These are phyloP conservation scores for Pseudophaeomoniella oleicola DNA, from an alignment of 2,329 filamentous ascomycete species.

Conservation along the genomic window DNA sequence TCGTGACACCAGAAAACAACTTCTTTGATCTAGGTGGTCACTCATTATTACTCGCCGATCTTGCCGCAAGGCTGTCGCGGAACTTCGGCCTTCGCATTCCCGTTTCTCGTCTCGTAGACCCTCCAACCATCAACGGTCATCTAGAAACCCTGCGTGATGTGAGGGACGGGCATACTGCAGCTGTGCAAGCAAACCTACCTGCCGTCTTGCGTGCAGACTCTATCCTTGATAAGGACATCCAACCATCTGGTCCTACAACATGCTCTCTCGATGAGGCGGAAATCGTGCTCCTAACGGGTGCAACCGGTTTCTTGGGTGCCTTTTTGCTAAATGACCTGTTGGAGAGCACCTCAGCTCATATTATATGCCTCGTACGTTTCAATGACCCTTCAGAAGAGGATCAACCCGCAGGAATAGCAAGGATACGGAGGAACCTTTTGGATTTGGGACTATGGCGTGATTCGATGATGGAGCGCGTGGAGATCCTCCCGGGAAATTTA, in stretches of 20 bases:
- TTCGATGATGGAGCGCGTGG: slow-evolving; percentile 50
- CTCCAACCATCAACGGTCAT: too few relatives aligned
- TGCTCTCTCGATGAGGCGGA: too few relatives aligned
- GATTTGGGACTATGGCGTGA: slow-evolving; percentile 71
- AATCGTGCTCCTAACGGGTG: slow-evolving; percentile 82
- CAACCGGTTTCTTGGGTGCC: slow-evolving; percentile 76
- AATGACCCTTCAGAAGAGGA: slow-evolving; percentile 43
- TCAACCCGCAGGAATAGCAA: slow-evolving; percentile 47
- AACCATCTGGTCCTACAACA: too few relatives aligned
- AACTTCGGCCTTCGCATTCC: too few relatives aligned
- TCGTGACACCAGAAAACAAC: slow-evolving; percentile 54
- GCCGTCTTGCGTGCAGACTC: too few relatives aligned
- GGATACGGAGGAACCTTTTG: slow-evolving; percentile 52
- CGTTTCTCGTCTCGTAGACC: too few relatives aligned
- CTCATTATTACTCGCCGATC: slow-evolving; percentile 61
- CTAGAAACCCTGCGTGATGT: too few relatives aligned
- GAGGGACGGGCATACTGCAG: too few relatives aligned
- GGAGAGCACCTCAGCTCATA: slow-evolving; percentile 36
- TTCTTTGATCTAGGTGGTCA: slow-evolving; percentile 76
- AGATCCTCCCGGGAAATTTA: slow-evolving; percentile 59
- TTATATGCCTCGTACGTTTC: slow-evolving; percentile 61
- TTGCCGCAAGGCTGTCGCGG: slow-evolving; percentile 55
- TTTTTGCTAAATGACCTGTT: slow-evolving; percentile 68
- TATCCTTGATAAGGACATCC: too few relatives aligned
- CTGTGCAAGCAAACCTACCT: too few relatives aligned